A percentile compares a stretch with the other conserved stretches of the same genome.
Conservation (phyloP, 2,329 filamentous ascomycete species). For the Sclerotinia subarctica region DNA sequence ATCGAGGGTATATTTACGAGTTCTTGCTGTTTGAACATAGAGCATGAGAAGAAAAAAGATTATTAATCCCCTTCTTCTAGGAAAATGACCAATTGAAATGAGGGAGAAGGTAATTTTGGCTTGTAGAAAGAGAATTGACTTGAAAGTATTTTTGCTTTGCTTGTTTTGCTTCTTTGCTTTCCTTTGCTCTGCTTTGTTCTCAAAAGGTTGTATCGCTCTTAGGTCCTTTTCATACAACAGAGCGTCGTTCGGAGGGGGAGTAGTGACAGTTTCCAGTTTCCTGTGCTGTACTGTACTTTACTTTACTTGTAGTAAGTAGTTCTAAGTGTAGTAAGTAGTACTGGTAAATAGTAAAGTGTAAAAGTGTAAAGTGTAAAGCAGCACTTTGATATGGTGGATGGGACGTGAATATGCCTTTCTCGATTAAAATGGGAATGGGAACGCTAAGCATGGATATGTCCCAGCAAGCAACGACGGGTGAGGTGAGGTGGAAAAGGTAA, state of each 20-base stretch:
- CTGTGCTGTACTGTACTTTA: neutral
- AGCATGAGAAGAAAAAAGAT: constrained; percentile 1
- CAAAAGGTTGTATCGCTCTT: neutral
- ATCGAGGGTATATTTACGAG: constrained; percentile 4
- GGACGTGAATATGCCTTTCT: neutral
- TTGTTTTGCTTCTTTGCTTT: neutral
- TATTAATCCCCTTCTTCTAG: neutral
- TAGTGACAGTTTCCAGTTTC: neutral
- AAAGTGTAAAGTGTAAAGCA: neutral
- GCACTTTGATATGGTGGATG: neutral
- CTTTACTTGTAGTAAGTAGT: neutral
- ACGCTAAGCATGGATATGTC: constrained; percentile 7
- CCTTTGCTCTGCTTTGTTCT: constrained; percentile 13
- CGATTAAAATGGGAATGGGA: neutral
- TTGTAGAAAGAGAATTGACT: neutral
- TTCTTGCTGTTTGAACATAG: neutral
- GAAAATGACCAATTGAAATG: neutral
- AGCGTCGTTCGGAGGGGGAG: neutral
- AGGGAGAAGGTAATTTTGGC: neutral
- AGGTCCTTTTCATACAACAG: constrained; percentile 7
- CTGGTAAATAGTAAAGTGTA: neutral
- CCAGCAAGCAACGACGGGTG: neutral
- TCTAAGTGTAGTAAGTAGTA: neutral
- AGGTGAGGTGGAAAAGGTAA: neutral
- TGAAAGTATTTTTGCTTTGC: neutral